Evolutionary conservation across 2,329 filamentous ascomycete genomes (phyloP).

Genomic region (Colletotrichum somersetense): DNA sequence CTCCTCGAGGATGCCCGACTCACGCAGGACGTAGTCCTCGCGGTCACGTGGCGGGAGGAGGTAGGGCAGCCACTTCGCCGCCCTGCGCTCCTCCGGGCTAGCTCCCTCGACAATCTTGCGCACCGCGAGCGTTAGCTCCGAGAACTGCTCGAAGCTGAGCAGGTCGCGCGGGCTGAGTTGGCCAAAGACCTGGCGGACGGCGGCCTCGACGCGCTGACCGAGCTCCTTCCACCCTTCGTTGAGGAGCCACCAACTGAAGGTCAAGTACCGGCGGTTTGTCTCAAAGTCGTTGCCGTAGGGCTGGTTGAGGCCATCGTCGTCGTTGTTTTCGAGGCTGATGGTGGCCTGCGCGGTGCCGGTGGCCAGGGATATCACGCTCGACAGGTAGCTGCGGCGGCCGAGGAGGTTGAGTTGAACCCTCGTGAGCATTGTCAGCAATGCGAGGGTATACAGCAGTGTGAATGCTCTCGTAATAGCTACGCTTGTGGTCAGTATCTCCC

Average conservation of each 20-base stretch:
- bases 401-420: conserved; percentile 97
- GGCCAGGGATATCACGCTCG: conserved; percentile 92
- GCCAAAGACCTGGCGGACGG: conserved; percentile 92
- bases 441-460: conserved; percentile 91
- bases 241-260: conserved; percentile 98
- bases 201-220: conserved; percentile 83
- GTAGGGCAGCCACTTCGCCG: conserved; percentile 81
- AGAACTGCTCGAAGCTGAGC: conserved; percentile 83
- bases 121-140: conserved; percentile 84
- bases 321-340: conserved; percentile 93
- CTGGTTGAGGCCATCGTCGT: conserved; percentile 87
- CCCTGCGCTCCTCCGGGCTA: conserved; percentile 55
- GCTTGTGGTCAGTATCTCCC: conserved; percentile 18
- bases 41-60: conserved; percentile 83
- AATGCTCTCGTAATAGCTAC: conserved; percentile 90
- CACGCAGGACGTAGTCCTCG: conserved; percentile 85
- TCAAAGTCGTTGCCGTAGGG: conserved; percentile 94
- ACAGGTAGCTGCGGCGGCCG: conserved; percentile 93
- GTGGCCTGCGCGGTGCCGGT: conserved; percentile 78
- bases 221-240: conserved; percentile 90
- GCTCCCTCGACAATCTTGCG: conserved; percentile 85
- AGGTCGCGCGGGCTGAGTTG: conserved; percentile 89
- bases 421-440: conserved; percentile 90
- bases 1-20: conserved; percentile 81
- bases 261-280: conserved; percentile 93